These are phyloP conservation scores for Clavaria fumosa DNA, from an alignment of 768 basidiomycete species.

Conservation along the genomic window DNA sequence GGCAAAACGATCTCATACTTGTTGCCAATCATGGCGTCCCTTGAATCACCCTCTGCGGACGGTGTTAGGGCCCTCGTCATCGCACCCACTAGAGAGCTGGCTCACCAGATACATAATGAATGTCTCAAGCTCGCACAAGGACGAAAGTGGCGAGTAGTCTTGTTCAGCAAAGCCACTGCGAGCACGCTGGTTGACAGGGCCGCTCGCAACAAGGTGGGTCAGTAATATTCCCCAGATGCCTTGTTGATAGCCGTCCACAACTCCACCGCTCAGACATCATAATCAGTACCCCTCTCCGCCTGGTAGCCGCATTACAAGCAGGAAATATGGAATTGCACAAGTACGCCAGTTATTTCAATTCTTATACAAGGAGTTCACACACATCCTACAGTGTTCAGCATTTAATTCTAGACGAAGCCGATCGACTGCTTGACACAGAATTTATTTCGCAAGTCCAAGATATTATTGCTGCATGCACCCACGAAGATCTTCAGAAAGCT, in stretches of 20 bases:
- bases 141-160: conserved; percentile 65
- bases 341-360: conserved; percentile 27
- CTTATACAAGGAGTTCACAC: not conserved
- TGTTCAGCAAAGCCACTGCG: conserved; percentile 86
- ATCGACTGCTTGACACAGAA: conserved; percentile 78
- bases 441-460: conserved; percentile 84
- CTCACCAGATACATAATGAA: conserved; percentile 90
- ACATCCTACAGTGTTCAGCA: conserved; percentile 51
- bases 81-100: conserved; percentile 90
- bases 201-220: conserved; percentile 64
- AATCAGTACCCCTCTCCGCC: conserved; percentile 80
- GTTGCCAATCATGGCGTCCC: conserved; percentile 55
- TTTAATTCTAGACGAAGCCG: conserved; percentile 81
- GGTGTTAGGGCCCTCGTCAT: conserved; percentile 72
- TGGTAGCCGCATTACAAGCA: conserved; percentile 67
- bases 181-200: conserved; percentile 59
- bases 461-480: conserved; percentile 63
- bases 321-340: conserved; percentile 53
- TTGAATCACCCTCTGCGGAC: conserved; percentile 39
- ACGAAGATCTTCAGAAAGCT: conserved; percentile 60
- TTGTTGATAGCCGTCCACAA: conserved; percentile 3
- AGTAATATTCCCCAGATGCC: conserved; percentile 15
- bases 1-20: conserved; percentile 94
- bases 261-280: conserved; percentile 51
- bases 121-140: conserved; percentile 69